Percentiles rank a stretch among this genome's conserved stretches.
phyloP scores from a whole-genome alignment of 768 basidiomycete genomes.

The Plicaturopsis crispa region DNA sequence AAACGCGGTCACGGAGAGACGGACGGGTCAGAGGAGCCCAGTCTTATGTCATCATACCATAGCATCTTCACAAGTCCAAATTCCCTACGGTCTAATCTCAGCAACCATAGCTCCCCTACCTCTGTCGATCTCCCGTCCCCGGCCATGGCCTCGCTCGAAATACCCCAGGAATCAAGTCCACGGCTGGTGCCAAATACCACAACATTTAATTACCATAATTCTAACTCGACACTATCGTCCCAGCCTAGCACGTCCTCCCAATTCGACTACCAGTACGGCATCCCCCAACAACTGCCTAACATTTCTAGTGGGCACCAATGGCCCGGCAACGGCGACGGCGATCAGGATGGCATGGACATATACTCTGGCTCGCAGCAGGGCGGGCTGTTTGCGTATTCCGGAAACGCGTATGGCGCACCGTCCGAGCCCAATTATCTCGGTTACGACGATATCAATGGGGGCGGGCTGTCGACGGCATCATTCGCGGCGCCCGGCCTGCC shows the following conservation, averaged over 20 bases:
- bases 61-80: conserved; percentile 52
- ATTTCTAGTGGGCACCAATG: conserved; percentile 24
- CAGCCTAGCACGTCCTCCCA: conserved; percentile 46
- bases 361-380: conserved; percentile 35
- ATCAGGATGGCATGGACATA: conserved; percentile 31
- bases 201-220: conserved; percentile 33
- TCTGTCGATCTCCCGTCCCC: conserved; percentile 71
- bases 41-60: conserved; percentile 32
- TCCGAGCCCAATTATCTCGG: conserved; percentile 25
- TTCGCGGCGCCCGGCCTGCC: conserved; percentile 73
- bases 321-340: conserved; percentile 34
- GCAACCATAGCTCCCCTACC: conserved; percentile 70
- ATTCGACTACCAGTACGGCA: conserved; percentile 45
- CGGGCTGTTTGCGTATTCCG: conserved; percentile 36
- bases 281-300: conserved; percentile 23
- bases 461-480: conserved; percentile 45
- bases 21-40: conserved; percentile 38
- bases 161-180: conserved; percentile 49
- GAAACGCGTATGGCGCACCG: conserved; percentile 35
- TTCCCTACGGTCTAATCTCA: conserved; percentile 35
- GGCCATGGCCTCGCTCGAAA: conserved; percentile 42
- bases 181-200: conserved; percentile 36
- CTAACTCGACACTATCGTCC: conserved; percentile 28
- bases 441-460: conserved; percentile 28
- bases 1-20: conserved; percentile 65